phyloP scores from a whole-genome alignment of 31 red algal species.

The Odonthalia washingtoniensis region DNA sequence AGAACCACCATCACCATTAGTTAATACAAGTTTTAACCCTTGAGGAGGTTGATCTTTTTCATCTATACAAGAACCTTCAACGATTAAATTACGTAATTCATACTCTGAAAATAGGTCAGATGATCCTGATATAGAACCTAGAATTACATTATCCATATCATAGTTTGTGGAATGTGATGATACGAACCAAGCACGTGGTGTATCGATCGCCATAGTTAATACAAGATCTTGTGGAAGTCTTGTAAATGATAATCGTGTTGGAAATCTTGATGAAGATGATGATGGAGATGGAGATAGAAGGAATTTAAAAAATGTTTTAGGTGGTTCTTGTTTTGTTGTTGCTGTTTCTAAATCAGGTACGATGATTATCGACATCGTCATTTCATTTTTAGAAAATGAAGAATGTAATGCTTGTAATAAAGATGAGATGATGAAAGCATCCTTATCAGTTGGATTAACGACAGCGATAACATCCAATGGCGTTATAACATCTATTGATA shows the following conservation, averaged over 20 bases:
- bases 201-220: conserved; percentile 73
- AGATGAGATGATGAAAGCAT: conserved; percentile 41
- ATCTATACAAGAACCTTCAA: conserved; percentile 86
- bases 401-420: conserved; percentile 51
- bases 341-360: conserved; percentile 1
- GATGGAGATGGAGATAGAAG: conserved; percentile 19
- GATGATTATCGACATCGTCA: conserved; percentile 40
- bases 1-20: conserved; percentile 47
- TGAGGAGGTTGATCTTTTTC: conserved; percentile 61
- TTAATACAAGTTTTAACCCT: conserved; percentile 75
- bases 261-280: not conserved
- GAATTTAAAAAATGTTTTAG: conserved; percentile 61
- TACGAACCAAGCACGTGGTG: conserved; percentile 90
- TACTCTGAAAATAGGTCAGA: conserved; percentile 77
- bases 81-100: conserved; percentile 77
- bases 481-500: not conserved
- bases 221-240: conserved; percentile 68
- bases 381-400: conserved; percentile 39
- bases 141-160: conserved; percentile 95
- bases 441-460: conserved; percentile 47
- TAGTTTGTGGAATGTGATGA: conserved; percentile 69
- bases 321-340: conserved; percentile 26
- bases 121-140: conserved; percentile 43
- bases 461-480: conserved; percentile 54
- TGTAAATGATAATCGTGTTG: conserved; percentile 37